A percentile compares a stretch with the other conserved stretches of the same genome.
Evolutionary conservation across 176 grass and related monocot species (phyloP).

Genomic region (Pontederia crassipes): DNA sequence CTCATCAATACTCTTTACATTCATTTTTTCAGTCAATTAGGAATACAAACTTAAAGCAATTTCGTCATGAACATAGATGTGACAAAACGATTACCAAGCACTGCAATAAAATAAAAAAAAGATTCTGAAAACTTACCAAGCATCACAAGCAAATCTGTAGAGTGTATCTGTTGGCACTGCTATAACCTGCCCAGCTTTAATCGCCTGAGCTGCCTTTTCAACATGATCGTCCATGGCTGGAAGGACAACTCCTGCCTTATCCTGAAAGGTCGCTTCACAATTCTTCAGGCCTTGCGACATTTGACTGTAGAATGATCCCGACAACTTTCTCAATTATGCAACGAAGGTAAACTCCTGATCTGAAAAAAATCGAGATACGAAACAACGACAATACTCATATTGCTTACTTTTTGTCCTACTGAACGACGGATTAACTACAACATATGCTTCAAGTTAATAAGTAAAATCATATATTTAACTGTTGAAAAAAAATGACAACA

Average conservation of each 20-base stretch:
- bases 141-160: slow-evolving; percentile 87
- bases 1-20: too few species aligned
- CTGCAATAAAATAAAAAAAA: background rate
- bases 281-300: slow-evolving; percentile 24
- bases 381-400: too few species aligned
- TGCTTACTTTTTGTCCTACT: too few species aligned
- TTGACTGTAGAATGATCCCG: slow-evolving; percentile 20
- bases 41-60: too few species aligned
- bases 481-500: too few species aligned
- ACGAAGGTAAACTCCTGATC: slow-evolving; percentile 20
- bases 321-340: slow-evolving; percentile 10
- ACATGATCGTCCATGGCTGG: slow-evolving; percentile 53
- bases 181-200: slow-evolving; percentile 61
- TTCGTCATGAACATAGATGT: too few species aligned
- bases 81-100: too few species aligned
- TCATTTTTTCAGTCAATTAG: too few species aligned
- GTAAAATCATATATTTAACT: too few species aligned
- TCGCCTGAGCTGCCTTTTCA: slow-evolving; percentile 52
- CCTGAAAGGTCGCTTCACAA: background rate
- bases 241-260: slow-evolving; percentile 29
- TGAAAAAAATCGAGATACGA: slow-evolving; percentile 27
- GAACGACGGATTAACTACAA: too few species aligned
- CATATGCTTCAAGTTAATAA: too few species aligned
- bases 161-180: slow-evolving; percentile 92
- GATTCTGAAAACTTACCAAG: slow-evolving; percentile 44